A percentile compares a stretch with the other conserved stretches of the same genome.
Conservation (phyloP, 192 early-diverging fungal species). For the Haplosporangium gracile region DNA sequence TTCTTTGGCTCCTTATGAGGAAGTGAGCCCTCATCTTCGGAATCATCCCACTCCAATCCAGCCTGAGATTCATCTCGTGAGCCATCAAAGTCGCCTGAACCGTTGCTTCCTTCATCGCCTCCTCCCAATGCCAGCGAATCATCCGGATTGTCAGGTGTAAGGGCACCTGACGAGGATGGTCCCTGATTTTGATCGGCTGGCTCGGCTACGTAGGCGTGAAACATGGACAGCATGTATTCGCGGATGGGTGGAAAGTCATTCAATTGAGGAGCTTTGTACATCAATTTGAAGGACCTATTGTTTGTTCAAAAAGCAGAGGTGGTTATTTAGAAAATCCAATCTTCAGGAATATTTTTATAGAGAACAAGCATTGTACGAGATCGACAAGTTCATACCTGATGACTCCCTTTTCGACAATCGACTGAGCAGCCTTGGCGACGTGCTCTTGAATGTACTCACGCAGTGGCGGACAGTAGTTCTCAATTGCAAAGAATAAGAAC, state of each 20-base stretch:
- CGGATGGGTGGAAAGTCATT: constrained; percentile 47
- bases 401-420: constrained; percentile 72
- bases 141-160: constrained; percentile 20
- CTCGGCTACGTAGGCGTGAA: constrained; percentile 32
- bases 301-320: neutral
- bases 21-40: constrained; percentile 14
- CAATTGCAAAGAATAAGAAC: constrained; percentile 70
- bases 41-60: constrained; percentile 19
- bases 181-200: constrained; percentile 7
- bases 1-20: constrained; percentile 27
- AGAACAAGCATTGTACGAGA: no score
- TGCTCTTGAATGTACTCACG: constrained; percentile 61
- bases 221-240: constrained; percentile 27
- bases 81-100: constrained; percentile 35
- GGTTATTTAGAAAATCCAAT: neutral
- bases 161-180: neutral
- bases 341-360: neutral
- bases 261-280: constrained; percentile 53
- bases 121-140: neutral
- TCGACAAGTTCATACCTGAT: constrained; percentile 62
- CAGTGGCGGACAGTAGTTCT: constrained; percentile 70
- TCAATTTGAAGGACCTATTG: constrained; percentile 35
- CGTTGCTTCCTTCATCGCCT: neutral
- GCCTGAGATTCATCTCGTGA: constrained; percentile 10
- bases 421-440: constrained; percentile 69